Conservation (phyloP, 352 stramenopile species). For the Globisporangium yorkense region DNA sequence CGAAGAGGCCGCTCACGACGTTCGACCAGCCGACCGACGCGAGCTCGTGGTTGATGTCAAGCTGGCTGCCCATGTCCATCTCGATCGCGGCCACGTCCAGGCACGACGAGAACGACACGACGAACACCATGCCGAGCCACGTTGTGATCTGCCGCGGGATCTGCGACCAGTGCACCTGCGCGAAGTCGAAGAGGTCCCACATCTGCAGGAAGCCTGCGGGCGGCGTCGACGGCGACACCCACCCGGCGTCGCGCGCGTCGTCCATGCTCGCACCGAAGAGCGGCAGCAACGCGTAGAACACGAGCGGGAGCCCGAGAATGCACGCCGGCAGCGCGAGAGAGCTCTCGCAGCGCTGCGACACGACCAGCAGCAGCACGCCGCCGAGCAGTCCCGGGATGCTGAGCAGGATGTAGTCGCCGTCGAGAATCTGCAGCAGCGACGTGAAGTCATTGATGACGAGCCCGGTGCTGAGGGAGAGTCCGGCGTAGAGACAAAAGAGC, state of each 20-base stretch:
- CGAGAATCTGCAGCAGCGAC: conserved; percentile 69
- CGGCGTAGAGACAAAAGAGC: conserved; percentile 93
- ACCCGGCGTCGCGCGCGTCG: conserved; percentile 88
- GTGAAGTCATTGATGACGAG: conserved; percentile 85
- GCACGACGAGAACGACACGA: conserved; percentile 96
- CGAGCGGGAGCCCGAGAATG: conserved; percentile 84
- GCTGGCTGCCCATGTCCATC: conserved; percentile 92
- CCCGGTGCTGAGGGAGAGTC: conserved; percentile 89
- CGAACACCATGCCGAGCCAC: conserved; percentile 94
- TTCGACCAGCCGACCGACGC: conserved; percentile 95
- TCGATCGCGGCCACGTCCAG: conserved; percentile 97
- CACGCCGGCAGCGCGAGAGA: conserved; percentile 64
- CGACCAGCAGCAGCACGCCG: conserved; percentile 76
- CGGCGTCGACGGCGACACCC: conserved; percentile 77
- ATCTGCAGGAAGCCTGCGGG: conserved; percentile 60
- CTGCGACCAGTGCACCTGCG: conserved; percentile 86
- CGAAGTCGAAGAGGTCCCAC: conserved; percentile 90
- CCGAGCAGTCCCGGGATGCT: conserved; percentile 79
- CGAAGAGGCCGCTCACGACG: conserved; percentile 91
- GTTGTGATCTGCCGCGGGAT: conserved; percentile 89
- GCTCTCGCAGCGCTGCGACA: conserved; percentile 77
- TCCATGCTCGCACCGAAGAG: conserved; percentile 78
- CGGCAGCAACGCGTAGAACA: conserved; percentile 89
- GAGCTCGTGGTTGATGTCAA: conserved; percentile 95
- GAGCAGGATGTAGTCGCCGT: conserved; percentile 71